Evolutionary conservation across 1,284 basidiomycete species (phyloP).

Genomic region (Ganoderma sinense): DNA sequence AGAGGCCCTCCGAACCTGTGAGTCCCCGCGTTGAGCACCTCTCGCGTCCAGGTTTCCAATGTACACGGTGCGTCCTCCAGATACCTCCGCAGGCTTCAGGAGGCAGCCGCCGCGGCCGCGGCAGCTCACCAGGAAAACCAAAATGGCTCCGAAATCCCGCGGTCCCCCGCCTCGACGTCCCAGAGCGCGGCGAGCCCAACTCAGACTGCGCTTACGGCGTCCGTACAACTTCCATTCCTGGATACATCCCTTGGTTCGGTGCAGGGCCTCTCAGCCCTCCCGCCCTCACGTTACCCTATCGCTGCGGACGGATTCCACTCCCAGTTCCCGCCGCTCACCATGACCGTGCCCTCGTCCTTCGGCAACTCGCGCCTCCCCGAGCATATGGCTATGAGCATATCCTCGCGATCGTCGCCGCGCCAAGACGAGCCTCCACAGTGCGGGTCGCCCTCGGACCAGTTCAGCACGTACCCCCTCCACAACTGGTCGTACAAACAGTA

Average conservation of each 20-base stretch:
- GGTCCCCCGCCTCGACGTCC: conserved; percentile 56
- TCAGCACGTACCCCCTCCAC: conserved; percentile 69
- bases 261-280: conserved; percentile 52
- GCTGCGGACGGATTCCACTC: conserved; percentile 70
- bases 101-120: conserved; percentile 71
- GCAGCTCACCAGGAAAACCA: conserved; percentile 44
- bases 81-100: conserved; percentile 80
- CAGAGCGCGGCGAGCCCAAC: conserved; percentile 56
- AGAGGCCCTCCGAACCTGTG: conserved; percentile 89
- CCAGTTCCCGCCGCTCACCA: conserved; percentile 54
- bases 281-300: conserved; percentile 76
- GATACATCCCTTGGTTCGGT: conserved; percentile 55
- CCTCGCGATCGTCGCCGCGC: conserved; percentile 34
- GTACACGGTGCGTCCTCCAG: conserved; percentile 45
- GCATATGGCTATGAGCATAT: conserved; percentile 25
- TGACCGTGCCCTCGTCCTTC: conserved; percentile 47
- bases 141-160: conserved; percentile 48
- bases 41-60: not conserved
- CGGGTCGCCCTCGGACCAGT: conserved; percentile 55
- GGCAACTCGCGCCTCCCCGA: conserved; percentile 35
- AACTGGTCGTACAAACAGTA: conserved; percentile 78
- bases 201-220: conserved; percentile 54
- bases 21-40: conserved; percentile 24
- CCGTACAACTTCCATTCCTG: conserved; percentile 55
- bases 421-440: conserved; percentile 53